These are phyloP conservation scores for Suillus ampliporus DNA, from an alignment of 768 basidiomycete genomes.

Conservation along the genomic window DNA sequence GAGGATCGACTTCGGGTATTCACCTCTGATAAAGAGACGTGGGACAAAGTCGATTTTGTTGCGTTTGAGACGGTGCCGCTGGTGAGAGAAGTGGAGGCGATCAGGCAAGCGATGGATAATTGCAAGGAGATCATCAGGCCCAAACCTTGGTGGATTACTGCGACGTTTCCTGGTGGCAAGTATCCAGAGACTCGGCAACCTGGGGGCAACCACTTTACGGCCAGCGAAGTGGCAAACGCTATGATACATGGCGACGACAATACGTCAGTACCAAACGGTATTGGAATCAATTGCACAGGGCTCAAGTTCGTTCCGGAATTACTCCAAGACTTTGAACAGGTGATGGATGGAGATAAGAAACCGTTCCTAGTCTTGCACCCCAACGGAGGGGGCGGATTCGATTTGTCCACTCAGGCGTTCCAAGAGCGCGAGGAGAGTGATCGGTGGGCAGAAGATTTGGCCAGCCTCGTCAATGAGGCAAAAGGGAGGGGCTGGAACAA, in stretches of 20 bases:
- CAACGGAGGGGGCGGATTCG: conserved; percentile 66
- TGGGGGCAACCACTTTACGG: conserved; percentile 30
- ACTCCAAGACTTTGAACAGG: conserved; percentile 42
- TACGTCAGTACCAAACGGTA: conserved; percentile 49
- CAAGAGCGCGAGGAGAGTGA: conserved; percentile 8
- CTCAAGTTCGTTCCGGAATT: conserved; percentile 48
- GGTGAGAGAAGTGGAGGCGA: conserved; percentile 64
- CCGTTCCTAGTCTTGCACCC: conserved; percentile 75
- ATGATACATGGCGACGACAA: conserved; percentile 37
- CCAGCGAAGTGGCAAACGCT: conserved; percentile 49
- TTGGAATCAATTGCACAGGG: conserved; percentile 80
- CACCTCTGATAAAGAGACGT: conserved; percentile 51
- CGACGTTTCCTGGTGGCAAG: conserved; percentile 59
- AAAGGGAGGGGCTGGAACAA: conserved; percentile 47
- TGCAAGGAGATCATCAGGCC: not conserved
- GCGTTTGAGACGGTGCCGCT: conserved; percentile 85
- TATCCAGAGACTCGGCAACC: conserved; percentile 47
- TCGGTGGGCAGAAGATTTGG: conserved; percentile 45
- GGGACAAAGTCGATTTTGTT: conserved; percentile 63
- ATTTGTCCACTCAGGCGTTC: conserved; percentile 54
- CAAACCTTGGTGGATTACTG: conserved; percentile 81
- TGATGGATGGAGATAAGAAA: conserved; percentile 19
- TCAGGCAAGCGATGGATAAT: conserved; percentile 52
- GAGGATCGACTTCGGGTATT: conserved; percentile 62
- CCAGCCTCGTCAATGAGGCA: conserved; percentile 26